Conservation (phyloP, 2,329 filamentous ascomycete genomes). For the Fusarium begoniae region DNA sequence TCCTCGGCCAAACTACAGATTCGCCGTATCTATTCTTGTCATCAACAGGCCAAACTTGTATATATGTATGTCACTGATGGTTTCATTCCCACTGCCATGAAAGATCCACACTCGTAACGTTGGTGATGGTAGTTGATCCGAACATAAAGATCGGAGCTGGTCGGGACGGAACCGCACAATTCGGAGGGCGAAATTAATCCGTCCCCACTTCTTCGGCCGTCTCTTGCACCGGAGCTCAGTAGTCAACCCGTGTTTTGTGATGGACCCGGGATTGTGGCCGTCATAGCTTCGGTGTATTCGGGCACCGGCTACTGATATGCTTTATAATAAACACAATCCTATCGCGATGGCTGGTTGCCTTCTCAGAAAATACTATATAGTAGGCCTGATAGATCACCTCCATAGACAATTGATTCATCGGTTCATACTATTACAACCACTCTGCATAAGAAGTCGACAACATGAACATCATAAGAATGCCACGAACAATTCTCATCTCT, state of each 20-base stretch:
- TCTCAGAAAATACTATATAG: background rate
- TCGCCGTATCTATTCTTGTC: background rate
- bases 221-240: background rate
- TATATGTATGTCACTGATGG: background rate
- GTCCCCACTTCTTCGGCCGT: conserved; percentile 11
- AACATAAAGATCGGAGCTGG: background rate
- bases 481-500: conserved; percentile 45
- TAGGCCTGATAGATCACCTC: background rate
- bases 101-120: background rate
- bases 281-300: background rate
- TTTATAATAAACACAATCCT: background rate
- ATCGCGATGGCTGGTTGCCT: background rate
- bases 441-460: background rate
- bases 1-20: background rate
- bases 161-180: conserved; percentile 5
- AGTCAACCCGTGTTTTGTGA: background rate
- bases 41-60: background rate
- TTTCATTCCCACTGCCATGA: background rate
- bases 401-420: background rate
- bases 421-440: background rate
- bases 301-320: background rate
- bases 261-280: background rate
- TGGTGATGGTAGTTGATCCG: background rate
- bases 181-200: conserved; percentile 20
- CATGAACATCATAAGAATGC: background rate